Conservation (phyloP, 768 basidiomycete species). For the Mycena crocata region DNA sequence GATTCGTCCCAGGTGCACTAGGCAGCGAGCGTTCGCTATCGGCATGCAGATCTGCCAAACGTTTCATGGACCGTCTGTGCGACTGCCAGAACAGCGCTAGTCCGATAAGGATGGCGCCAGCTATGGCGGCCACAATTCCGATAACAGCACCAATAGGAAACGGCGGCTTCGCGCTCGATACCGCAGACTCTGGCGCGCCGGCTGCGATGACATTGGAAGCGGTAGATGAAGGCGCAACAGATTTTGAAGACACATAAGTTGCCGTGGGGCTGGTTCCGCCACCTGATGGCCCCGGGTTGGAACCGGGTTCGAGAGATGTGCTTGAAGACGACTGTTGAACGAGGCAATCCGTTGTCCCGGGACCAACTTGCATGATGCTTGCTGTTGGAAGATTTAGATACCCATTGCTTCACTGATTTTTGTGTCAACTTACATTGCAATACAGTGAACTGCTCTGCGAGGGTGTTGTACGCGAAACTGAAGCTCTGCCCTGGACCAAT, state of each 20-base stretch:
- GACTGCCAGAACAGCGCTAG: neutral
- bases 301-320: neutral
- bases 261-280: no score
- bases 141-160: neutral
- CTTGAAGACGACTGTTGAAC: neutral
- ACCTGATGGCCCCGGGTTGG: no score
- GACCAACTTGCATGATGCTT: neutral
- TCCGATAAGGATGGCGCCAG: neutral
- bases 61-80: neutral
- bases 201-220: neutral
- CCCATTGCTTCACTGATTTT: no score
- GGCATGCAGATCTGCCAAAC: neutral
- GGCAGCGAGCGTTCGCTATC: neutral
- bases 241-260: no score
- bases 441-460: constrained; percentile 9
- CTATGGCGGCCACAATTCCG: neutral
- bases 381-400: neutral
- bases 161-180: neutral
- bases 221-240: neutral
- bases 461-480: constrained; percentile 12
- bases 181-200: neutral
- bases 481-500: constrained; percentile 5
- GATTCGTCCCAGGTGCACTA: neutral
- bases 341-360: constrained; percentile 9
- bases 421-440: neutral